A percentile compares a stretch with the other conserved stretches of the same genome.
Conservation (phyloP, 2,329 filamentous ascomycete species). For the Clonostachys rhizophaga region DNA sequence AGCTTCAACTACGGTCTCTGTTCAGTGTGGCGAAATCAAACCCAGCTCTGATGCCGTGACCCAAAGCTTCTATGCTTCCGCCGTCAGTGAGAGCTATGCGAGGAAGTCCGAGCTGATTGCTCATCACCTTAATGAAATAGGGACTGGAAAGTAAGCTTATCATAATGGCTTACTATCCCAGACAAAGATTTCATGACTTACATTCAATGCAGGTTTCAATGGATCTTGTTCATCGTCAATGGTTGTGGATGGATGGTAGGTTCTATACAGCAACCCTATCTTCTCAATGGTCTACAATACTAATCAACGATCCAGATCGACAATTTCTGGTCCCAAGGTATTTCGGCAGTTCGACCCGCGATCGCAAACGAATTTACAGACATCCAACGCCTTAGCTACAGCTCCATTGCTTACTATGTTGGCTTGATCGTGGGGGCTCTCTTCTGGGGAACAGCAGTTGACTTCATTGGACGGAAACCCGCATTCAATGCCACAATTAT, state of each 20-base stretch:
- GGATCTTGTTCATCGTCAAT: conserved; percentile 35
- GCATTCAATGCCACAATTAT: conserved; percentile 40
- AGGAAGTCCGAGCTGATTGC: conserved; percentile 24
- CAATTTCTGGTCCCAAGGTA: conserved; percentile 32
- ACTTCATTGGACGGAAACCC: conserved; percentile 32
- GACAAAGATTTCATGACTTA: too few relatives aligned
- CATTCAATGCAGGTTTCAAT: conserved; percentile 24
- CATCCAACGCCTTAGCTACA: conserved; percentile 21
- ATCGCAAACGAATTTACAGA: conserved; percentile 25
- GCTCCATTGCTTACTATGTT: conserved; percentile 26
- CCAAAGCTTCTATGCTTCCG: conserved; percentile 28
- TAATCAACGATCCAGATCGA: conserved; percentile 11
- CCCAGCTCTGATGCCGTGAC: conserved; percentile 6
- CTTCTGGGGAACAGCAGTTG: conserved; percentile 36
- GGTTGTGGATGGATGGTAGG: conserved; percentile 37
- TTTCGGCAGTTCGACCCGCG: conserved; percentile 23
- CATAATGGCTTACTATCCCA: not conserved
- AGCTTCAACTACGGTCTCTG: too few relatives aligned
- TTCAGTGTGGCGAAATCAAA: too few relatives aligned
- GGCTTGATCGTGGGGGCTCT: conserved; percentile 38
- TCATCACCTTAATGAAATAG: conserved; percentile 17
- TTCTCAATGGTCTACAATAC: too few relatives aligned
- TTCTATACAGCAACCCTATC: too few relatives aligned
- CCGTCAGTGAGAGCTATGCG: conserved; percentile 19
- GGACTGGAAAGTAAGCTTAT: conserved; percentile 23